Base-by-base conservation (phyloP, 352 stramenopile species). In the Phytopythium delawarense region DNA sequence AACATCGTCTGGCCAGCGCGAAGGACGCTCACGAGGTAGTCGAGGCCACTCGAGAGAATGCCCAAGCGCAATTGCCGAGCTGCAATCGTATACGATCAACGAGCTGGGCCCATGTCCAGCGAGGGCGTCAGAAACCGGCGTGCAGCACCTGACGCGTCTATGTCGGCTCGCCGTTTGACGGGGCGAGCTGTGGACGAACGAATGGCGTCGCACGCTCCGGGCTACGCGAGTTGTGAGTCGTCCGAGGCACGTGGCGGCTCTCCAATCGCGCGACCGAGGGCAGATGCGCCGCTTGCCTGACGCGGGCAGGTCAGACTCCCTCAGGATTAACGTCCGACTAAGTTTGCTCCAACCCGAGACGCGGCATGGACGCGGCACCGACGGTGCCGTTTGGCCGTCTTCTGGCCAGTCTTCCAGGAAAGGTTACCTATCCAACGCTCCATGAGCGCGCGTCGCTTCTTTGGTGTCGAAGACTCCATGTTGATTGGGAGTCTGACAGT, bases 241-340 rank as follows among this genome's bases (percentile, higher is more conserved):
- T 53, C 46, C 46, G 46, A 53, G 46, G 46, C 46, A 53, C 46
- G 46, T 53, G 46, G 46, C 46, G n/a, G 46, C 45, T 51, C 45
- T 51, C 45, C 45, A 51, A 51, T 51, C 46, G 46, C n/a, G 42
- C 15, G 42, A 49, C n/a, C 42, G n/a, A n/a, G n/a, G n/a, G n/a
- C n/a, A n/a, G n/a, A n/a, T n/a, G n/a, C n/a, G n/a, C n/a, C n/a
- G n/a, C n/a, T n/a, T n/a, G n/a, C n/a, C n/a, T n/a, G n/a, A n/a
- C n/a, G n/a, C n/a, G n/a, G n/a, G n/a, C n/a, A n/a, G n/a, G n/a
- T n/a, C n/a, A n/a, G n/a, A n/a, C n/a, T n/a, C n/a, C n/a, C n/a
- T n/a, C n/a, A n/a, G n/a, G n/a, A n/a, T n/a, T n/a, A n/a, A n/a
- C n/a, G n/a, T n/a, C n/a, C n/a, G n/a, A n/a, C n/a, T n/a, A n/a